These are phyloP conservation scores for Marchantia polymorpha DNA, from an alignment of 225 moss, liverwort and hornwort species.

Conservation along the genomic window DNA sequence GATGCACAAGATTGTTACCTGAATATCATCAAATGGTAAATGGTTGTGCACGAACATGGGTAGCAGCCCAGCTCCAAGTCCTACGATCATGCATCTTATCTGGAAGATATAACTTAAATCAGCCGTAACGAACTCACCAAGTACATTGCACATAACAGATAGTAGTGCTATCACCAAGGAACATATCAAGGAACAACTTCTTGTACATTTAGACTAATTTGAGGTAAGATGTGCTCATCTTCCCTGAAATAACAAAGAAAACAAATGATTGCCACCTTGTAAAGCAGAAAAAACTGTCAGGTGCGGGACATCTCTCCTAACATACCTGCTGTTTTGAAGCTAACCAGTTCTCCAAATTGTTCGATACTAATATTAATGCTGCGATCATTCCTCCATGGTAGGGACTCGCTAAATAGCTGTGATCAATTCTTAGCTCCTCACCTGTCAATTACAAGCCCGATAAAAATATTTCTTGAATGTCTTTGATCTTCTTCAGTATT, in stretches of 20 bases:
- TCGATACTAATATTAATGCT: slow-evolving; percentile 69
- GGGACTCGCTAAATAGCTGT: slow-evolving; percentile 80
- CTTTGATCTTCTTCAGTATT: neutral
- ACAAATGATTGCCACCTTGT: neutral
- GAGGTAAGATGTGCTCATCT: too few species aligned
- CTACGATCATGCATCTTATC: slow-evolving; percentile 76
- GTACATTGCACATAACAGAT: neutral
- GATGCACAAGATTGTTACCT: slow-evolving; percentile 55
- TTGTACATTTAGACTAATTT: too few species aligned
- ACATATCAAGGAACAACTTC: too few species aligned
- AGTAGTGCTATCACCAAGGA: too few species aligned
- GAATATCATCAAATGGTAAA: slow-evolving; percentile 66
- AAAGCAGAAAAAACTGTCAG: neutral
- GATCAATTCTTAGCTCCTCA: slow-evolving; percentile 63
- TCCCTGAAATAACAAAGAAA: too few species aligned
- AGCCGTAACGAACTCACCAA: neutral
- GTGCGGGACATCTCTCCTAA: neutral
- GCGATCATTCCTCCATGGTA: slow-evolving; percentile 89
- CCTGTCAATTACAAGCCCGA: slow-evolving; percentile 18
- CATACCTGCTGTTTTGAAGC: slow-evolving; percentile 61
- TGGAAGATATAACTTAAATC: slow-evolving; percentile 22
- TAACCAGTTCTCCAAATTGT: slow-evolving; percentile 64
- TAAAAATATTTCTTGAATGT: neutral
- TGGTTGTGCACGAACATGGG: slow-evolving; percentile 97
- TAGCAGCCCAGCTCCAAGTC: slow-evolving; percentile 89